Evolutionary conservation across 2,329 filamentous ascomycete genomes (phyloP), one percentile per base, ranked within the genome.

Genomic region (Diplodia corticola): DNA sequence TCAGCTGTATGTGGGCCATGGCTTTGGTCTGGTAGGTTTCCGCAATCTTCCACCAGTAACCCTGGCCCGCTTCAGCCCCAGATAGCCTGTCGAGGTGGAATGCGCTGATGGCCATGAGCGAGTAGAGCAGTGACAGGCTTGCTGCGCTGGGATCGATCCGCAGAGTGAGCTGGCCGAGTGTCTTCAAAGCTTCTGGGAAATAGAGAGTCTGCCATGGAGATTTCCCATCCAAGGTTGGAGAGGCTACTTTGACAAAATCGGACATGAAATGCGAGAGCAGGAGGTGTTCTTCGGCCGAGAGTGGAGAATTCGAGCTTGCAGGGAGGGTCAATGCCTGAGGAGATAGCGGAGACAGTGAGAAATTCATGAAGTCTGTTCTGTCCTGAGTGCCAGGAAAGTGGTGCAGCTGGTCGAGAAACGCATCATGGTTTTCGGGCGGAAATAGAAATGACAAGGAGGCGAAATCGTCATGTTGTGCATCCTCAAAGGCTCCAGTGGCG

Each of bases 201-300:
- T 51, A 63, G 5, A 63, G 30, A 7, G 22, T 37, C 30, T 53
- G 60, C 60, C 60, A 63, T 0, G 57, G 57, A 7, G 57, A 61
- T n/a, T 61, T 61, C 17, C 17, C n/a, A 12, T 49, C 24, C 4
- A 26, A 20, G 12, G 15, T 61, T 1, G 37, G 57, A 17, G 57
- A 61, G n/a, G 57, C 57, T 7, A 61, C 57, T 35, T 61, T 61
- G 40, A 61, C 57, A 1, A 61, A 61, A 10, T 61, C 44, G n/a
- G 35, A 24, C 26, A 61, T 61, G 44, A 61, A 61, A 30, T 61
- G 57, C 12, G 28, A 49, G 10, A 61, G 57, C 2, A 61, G n/a
- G 24, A 61, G 57, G n/a, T 61, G 44, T 22, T 28, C 57, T 49
- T 61, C 57, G 2, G 44, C 26, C n/a, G 57, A 49, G 2, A 61